These are phyloP conservation scores for Aspergillus costaricaensis DNA, from an alignment of 2,329 filamentous ascomycete genomes.

Conservation along the genomic window DNA sequence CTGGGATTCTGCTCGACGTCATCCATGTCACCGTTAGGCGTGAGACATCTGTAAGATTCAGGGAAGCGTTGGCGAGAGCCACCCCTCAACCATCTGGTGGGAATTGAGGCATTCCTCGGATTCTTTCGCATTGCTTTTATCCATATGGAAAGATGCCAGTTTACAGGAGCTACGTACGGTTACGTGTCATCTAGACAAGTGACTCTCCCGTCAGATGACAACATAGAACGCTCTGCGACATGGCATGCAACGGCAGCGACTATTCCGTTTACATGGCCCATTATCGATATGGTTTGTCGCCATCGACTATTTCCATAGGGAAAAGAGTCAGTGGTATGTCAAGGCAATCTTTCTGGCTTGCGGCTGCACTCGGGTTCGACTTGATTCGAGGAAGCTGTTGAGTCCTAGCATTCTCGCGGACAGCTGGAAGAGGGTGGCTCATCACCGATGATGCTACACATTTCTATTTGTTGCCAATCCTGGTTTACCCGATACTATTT, in stretches of 20 bases:
- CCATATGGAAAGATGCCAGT: slow-evolving; percentile 15
- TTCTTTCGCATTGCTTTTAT: slow-evolving; percentile 15
- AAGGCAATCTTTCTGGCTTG: slow-evolving; percentile 10
- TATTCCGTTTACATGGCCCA: slow-evolving; percentile 7
- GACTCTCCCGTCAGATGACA: slow-evolving; percentile 11
- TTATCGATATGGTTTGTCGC: slow-evolving; percentile 9
- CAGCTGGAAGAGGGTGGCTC: slow-evolving; percentile 17
- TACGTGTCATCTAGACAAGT: slow-evolving; percentile 3
- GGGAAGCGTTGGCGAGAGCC: slow-evolving; percentile 17
- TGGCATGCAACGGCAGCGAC: slow-evolving; percentile 1
- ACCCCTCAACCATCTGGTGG: slow-evolving; percentile 15
- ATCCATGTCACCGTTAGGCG: slow-evolving; percentile 13
- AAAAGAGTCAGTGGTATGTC: slow-evolving; percentile 10
- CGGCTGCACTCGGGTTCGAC: slow-evolving; percentile 9
- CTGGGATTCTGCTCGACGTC: slow-evolving; percentile 17
- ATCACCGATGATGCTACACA: slow-evolving; percentile 16
- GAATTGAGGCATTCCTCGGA: slow-evolving; percentile 13
- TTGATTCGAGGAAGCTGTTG: slow-evolving; percentile 16
- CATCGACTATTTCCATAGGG: slow-evolving; percentile 6
- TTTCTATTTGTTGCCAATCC: slow-evolving; percentile 4
- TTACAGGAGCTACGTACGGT: neutral
- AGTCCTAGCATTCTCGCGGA: slow-evolving; percentile 16
- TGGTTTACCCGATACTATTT: neutral
- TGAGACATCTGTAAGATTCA: slow-evolving; percentile 17
- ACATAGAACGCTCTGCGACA: slow-evolving; percentile 11